These are phyloP conservation scores for Fusarium caatingaense DNA, from an alignment of 2,329 filamentous ascomycete genomes.

Conservation along the genomic window DNA sequence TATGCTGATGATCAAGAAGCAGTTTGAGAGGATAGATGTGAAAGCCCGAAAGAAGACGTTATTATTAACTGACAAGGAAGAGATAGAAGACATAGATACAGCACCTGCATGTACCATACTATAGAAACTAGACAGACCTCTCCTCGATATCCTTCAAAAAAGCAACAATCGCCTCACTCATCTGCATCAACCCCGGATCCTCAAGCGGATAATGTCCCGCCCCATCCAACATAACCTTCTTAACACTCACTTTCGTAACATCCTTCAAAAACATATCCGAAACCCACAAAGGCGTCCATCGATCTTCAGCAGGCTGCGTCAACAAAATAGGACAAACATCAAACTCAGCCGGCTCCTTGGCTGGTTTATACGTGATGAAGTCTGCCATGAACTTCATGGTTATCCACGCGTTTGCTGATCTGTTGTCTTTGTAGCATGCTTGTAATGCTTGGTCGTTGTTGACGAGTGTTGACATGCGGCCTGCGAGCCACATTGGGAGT, in stretches of 20 bases:
- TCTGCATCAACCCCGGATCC: constrained; percentile 5
- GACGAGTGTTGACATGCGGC: constrained; percentile 10
- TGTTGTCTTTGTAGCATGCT: constrained; percentile 4
- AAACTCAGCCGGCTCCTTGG: constrained; percentile 4
- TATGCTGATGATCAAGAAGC: not conserved
- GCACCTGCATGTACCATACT: not conserved
- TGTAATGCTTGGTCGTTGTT: constrained; percentile 4
- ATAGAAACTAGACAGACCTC: not conserved
- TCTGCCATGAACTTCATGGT: not conserved
- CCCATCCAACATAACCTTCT: constrained; percentile 2
- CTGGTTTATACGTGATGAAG: not conserved
- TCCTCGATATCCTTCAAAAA: constrained; percentile 15
- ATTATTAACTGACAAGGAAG: rapidly evolving
- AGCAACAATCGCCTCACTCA: not conserved
- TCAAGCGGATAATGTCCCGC: constrained; percentile 15
- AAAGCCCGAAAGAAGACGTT: not conserved
- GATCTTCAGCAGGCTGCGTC: constrained; percentile 1
- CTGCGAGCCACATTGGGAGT: constrained; percentile 4
- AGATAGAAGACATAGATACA: not conserved
- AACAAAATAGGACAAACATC: constrained; percentile 15
- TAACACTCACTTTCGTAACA: not conserved
- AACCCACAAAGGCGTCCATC: not conserved
- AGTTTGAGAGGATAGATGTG: not conserved
- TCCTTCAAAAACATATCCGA: constrained; percentile 5
- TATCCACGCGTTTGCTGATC: not conserved